phyloP scores from a whole-genome alignment of 169 alveolate species.

The Cryptosporidium felis region DNA sequence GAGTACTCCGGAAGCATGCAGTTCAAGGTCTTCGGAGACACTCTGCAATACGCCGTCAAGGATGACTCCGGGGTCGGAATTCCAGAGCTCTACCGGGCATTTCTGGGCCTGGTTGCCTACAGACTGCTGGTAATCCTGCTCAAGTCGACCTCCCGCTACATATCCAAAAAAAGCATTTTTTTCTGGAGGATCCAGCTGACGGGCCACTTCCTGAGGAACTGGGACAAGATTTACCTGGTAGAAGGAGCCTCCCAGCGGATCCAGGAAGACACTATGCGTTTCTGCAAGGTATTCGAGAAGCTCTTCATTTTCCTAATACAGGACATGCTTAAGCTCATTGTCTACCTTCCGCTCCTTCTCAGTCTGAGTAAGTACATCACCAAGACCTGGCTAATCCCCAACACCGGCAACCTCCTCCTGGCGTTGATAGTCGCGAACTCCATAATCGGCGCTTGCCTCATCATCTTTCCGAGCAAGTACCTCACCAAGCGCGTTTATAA shows the following conservation, averaged over 20 bases:
- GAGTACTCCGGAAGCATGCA: slow-evolving; percentile 11
- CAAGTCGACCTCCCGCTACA: not conserved
- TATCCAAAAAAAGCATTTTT: slow-evolving; percentile 22
- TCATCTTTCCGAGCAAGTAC: slow-evolving; percentile 22
- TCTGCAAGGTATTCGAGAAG: slow-evolving; percentile 27
- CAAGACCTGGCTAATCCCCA: slow-evolving; percentile 27
- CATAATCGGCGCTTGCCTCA: not conserved
- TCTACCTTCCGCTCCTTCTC: slow-evolving; percentile 25
- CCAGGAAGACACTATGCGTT: slow-evolving; percentile 61
- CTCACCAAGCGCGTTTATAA: slow-evolving; percentile 2
- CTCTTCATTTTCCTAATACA: slow-evolving; percentile 1
- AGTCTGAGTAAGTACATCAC: not conserved
- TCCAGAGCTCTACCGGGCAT: not conserved
- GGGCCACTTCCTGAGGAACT: not conserved
- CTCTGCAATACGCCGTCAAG: slow-evolving; percentile 14
- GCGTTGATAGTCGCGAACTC: not conserved
- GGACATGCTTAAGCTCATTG: slow-evolving; percentile 9
- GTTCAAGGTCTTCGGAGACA: slow-evolving; percentile 24
- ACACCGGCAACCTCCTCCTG: not conserved
- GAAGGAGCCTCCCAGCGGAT: slow-evolving; percentile 64
- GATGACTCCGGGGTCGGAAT: not conserved
- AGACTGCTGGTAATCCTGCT: not conserved
- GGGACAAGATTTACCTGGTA: slow-evolving; percentile 17
- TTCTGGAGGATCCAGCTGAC: slow-evolving; percentile 39
- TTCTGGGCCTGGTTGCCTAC: not conserved